phyloP scores from a whole-genome alignment of 2,329 filamentous ascomycete genomes.

The Cadophora luteo-olivacea region DNA sequence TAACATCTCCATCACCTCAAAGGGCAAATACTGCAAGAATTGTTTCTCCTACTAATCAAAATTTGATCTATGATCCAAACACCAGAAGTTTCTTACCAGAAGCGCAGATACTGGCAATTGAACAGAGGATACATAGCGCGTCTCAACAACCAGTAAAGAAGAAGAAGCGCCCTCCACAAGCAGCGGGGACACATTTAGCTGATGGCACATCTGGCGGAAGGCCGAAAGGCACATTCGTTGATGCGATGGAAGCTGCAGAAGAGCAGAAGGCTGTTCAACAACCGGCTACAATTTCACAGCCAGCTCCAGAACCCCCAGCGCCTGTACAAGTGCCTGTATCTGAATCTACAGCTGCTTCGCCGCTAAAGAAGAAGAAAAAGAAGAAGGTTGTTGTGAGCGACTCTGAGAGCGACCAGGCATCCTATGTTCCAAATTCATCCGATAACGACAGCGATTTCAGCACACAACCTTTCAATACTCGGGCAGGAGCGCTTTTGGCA shows the following conservation, averaged over 20 bases:
- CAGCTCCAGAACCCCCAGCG: constrained; percentile 12
- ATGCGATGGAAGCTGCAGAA: constrained; percentile 40
- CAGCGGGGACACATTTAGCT: constrained; percentile 50
- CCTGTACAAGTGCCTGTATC: constrained; percentile 15
- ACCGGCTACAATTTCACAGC: constrained; percentile 14
- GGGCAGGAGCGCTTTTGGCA: constrained; percentile 36
- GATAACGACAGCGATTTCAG: constrained; percentile 42
- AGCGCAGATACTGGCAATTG: constrained; percentile 51
- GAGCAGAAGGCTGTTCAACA: constrained; percentile 17
- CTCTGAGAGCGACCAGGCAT: constrained; percentile 39
- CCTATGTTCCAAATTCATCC: constrained; percentile 39
- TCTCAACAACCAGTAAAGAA: constrained; percentile 49
- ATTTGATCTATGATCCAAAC: constrained; percentile 69
- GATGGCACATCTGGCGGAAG: constrained; percentile 59
- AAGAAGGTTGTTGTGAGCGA: constrained; percentile 37
- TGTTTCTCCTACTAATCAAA: constrained; percentile 47
- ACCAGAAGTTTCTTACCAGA: constrained; percentile 66
- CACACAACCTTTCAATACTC: constrained; percentile 29
- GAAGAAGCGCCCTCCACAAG: constrained; percentile 47
- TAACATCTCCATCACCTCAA: constrained; percentile 43
- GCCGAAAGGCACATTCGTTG: constrained; percentile 55
- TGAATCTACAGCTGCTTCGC: constrained; percentile 4
- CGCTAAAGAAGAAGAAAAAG: constrained; percentile 36
- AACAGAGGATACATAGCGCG: constrained; percentile 50
- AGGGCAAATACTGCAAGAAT: constrained; percentile 40